These are phyloP conservation scores for Epichloe uncinata DNA, from an alignment of 2,329 filamentous ascomycete species.

Conservation along the genomic window DNA sequence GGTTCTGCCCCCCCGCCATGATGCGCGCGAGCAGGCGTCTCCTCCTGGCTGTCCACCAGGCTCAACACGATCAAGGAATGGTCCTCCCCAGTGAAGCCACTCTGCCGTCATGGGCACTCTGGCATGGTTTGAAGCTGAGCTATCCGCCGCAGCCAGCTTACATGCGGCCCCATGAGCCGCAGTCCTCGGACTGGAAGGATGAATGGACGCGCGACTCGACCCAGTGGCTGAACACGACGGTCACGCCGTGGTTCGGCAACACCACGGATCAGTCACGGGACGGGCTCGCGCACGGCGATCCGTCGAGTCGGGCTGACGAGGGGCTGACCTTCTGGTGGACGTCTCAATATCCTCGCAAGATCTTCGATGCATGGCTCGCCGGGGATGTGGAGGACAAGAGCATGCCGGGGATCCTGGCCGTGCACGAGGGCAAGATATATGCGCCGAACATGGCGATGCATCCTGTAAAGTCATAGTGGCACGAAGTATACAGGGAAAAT, in stretches of 20 bases:
- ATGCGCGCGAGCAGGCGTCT: no score
- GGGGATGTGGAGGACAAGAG: conserved; percentile 7
- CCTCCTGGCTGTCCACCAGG: no score
- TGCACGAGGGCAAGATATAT: conserved; percentile 17
- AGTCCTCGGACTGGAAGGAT: conserved; percentile 7
- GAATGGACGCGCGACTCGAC: no score
- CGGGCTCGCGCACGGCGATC: conserved; percentile 13
- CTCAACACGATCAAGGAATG: no score
- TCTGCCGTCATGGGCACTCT: no score
- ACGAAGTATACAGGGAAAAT: no score
- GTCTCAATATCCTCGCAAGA: conserved; percentile 16
- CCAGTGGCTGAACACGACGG: neutral
- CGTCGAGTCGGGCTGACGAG: conserved; percentile 13
- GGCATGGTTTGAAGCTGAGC: conserved; percentile 13
- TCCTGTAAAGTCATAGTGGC: conserved; percentile 19
- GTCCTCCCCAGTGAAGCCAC: no score
- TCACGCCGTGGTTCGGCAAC: conserved; percentile 16
- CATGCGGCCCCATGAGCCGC: conserved; percentile 9
- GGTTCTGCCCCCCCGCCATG: no score
- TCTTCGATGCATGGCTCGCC: conserved; percentile 21
- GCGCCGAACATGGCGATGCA: conserved; percentile 24
- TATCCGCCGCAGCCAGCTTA: conserved; percentile 23
- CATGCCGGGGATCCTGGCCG: conserved; percentile 16
- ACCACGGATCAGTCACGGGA: conserved; percentile 13
- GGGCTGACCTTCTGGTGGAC: conserved; percentile 21